A percentile compares a stretch with the other conserved stretches of the same genome.
These are phyloP conservation scores for Lecanosticta acicola DNA, from an alignment of 2,329 filamentous ascomycete genomes.

Conservation along the genomic window DNA sequence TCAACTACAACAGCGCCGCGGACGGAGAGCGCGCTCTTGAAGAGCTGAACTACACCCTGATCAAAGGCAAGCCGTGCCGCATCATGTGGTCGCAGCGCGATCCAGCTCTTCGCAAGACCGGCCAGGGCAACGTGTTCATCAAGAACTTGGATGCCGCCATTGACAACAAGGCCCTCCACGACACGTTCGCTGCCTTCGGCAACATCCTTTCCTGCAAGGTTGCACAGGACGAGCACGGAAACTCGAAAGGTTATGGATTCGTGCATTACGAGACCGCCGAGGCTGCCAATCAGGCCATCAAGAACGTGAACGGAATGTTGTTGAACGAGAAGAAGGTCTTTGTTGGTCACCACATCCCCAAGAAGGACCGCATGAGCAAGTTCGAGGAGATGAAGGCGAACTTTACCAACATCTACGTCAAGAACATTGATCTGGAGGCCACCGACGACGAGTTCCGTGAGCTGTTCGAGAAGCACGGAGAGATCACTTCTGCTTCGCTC, in stretches of 20 bases:
- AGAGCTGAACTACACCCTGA: slow-evolving; percentile 98
- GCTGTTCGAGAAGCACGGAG: slow-evolving; percentile 85
- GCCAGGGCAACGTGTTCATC: slow-evolving; percentile 99
- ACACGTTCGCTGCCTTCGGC: slow-evolving; percentile 97
- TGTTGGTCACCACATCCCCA: slow-evolving; percentile 97
- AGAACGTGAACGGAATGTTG: slow-evolving; percentile 99
- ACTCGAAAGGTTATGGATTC: slow-evolving; percentile 98
- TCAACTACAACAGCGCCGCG: slow-evolving; percentile 97
- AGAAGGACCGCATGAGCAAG: slow-evolving; percentile 99
- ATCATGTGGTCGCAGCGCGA: slow-evolving; percentile 99
- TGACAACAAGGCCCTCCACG: slow-evolving; percentile 99
- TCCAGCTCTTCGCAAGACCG: slow-evolving; percentile 96
- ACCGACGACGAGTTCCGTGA: slow-evolving; percentile 91
- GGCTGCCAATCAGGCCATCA: slow-evolving; percentile 93
- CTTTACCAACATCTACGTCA: slow-evolving; percentile 99
- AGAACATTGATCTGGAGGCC: slow-evolving; percentile 84
- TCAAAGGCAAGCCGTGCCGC: slow-evolving; percentile 97
- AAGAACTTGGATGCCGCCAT: slow-evolving; percentile 99
- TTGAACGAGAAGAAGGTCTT: slow-evolving; percentile 99
- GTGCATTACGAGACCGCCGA: slow-evolving; percentile 99
- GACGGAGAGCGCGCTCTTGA: slow-evolving; percentile 98
- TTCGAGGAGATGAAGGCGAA: slow-evolving; percentile 99
- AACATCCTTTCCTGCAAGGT: slow-evolving; percentile 99
- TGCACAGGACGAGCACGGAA: slow-evolving; percentile 90
- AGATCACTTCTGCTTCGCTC: slow-evolving; percentile 92